Conservation (phyloP, 352 stramenopile species). For the Phytophthora pisi region DNA sequence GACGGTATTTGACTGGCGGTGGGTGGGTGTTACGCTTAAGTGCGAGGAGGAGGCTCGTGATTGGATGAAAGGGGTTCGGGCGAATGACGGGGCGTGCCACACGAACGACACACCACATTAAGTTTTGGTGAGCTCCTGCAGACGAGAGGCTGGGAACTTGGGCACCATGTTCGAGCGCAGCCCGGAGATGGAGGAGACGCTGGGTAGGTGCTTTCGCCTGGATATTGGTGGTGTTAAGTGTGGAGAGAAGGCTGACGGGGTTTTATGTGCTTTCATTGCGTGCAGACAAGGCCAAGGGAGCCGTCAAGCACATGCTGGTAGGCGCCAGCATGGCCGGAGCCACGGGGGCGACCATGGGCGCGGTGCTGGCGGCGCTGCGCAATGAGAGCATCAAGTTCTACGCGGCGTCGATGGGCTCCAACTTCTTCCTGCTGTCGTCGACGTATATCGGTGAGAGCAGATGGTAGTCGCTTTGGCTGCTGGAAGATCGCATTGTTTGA, state of each 20-base stretch:
- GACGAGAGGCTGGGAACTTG: conserved; percentile 2
- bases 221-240: not conserved
- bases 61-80: not conserved
- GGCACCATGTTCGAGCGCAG: conserved; percentile 37
- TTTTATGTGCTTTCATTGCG: not conserved
- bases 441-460: conserved; percentile 75
- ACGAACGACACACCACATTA: conserved; percentile 17
- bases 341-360: conserved; percentile 61
- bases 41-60: not conserved
- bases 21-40: not conserved
- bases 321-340: conserved; percentile 60
- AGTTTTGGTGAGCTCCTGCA: not conserved
- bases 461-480: not conserved
- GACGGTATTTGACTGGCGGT: conserved; percentile 1
- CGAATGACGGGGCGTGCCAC: conserved; percentile 16
- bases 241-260: not conserved
- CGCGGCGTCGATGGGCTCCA: conserved; percentile 81
- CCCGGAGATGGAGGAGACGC: conserved; percentile 31
- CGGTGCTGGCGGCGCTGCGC: conserved; percentile 63
- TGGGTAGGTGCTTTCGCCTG: conserved; percentile 16
- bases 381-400: conserved; percentile 86
- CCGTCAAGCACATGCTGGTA: conserved; percentile 73
- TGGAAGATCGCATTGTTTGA: not conserved
- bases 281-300: conserved; percentile 68
- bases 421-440: conserved; percentile 84